Percentiles rank a stretch among this genome's conserved stretches.
Evolutionary conservation across 768 basidiomycete genomes (phyloP).

Genomic region (Kwoniella bestiolae): DNA sequence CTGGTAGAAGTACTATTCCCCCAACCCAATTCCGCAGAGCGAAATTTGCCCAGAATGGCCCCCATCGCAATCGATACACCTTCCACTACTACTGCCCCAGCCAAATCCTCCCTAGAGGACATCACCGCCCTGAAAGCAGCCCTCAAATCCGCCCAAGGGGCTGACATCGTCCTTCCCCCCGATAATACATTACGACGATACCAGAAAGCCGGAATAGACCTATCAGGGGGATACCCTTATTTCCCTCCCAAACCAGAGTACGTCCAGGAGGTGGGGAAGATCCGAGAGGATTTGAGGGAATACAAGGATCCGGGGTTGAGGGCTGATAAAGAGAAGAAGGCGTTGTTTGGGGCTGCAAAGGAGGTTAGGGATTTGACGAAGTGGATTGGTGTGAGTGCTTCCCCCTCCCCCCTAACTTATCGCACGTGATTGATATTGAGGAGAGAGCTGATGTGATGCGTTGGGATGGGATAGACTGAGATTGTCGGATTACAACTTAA

Average conservation of each 20-base stretch:
- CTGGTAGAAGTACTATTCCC: no score
- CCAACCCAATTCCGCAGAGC: not conserved
- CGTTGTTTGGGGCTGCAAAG: conserved; percentile 67
- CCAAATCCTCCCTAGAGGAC: conserved; percentile 20
- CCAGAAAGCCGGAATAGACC: conserved; percentile 46
- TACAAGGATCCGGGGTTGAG: conserved; percentile 67
- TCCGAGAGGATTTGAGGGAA: conserved; percentile 38
- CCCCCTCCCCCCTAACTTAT: no score
- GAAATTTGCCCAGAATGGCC: conserved; percentile 38
- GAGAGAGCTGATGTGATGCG: not conserved
- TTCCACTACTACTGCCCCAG: not conserved
- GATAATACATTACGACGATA: conserved; percentile 42
- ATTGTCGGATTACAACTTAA: conserved; percentile 73
- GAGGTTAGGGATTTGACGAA: conserved; percentile 73
- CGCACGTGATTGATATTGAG: no score
- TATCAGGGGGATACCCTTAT: conserved; percentile 48
- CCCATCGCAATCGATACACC: conserved; percentile 40
- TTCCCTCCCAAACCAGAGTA: conserved; percentile 45
- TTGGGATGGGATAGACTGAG: conserved; percentile 63
- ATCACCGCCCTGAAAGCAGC: conserved; percentile 23
- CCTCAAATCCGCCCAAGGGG: conserved; percentile 16
- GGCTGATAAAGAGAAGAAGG: conserved; percentile 73
- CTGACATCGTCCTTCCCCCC: conserved; percentile 31
- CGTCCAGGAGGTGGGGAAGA: conserved; percentile 46
- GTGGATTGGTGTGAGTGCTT: conserved; percentile 61